Base-by-base conservation (phyloP, 2,329 filamentous ascomycete genomes). In the Exophiala spinifera region DNA sequence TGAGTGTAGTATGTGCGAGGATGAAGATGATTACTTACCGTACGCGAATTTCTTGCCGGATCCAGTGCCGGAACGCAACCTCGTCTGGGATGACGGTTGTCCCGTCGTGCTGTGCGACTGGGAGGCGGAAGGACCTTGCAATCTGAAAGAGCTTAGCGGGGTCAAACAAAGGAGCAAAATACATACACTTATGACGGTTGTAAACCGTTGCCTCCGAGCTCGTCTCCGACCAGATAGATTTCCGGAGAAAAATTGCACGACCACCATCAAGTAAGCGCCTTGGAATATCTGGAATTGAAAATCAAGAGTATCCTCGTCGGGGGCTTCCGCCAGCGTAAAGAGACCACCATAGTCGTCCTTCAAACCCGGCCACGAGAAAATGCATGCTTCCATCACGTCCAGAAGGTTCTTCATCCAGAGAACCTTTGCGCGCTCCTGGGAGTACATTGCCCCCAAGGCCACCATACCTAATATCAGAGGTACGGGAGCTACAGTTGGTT, bases 401-500 rank as follows among this genome's bases (percentile, higher is more conserved):
- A 61, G 46, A 17, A 59, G 46, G 46, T 43, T 51, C 42, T 56
- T 57, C 55, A 60, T 59, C 52, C 55, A 57, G 2, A 36, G 51
- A 6, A 59, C 50, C 37, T 55, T 58, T 8, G 42, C 40, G 20
- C 34, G 37, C 4, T 60, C 56, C 2, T 65, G 64, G 3, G 72
- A 74, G 52, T 76, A 77, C 66, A 76, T 75, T 0, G 73, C 73
- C 2, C 76, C 76, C 61, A 75, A 70, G 42, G 76, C 69, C 0
- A 69, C 64, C 4, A 77, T 63, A 0, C 70, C 65, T 1, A 73
- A 65, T 3, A 78, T 63, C 4, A 78, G 63, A 1, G 72, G 66
- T 34, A 71, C 59, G 3, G 72, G 63, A 5, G 66, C 67, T 1
- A 64, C 64, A 8, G 73, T 69, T 1, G 70, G 64, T 49, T 73